Evolutionary conservation across 2,329 filamentous ascomycete genomes (phyloP).

Genomic region (Fusarium euwallaceae): DNA sequence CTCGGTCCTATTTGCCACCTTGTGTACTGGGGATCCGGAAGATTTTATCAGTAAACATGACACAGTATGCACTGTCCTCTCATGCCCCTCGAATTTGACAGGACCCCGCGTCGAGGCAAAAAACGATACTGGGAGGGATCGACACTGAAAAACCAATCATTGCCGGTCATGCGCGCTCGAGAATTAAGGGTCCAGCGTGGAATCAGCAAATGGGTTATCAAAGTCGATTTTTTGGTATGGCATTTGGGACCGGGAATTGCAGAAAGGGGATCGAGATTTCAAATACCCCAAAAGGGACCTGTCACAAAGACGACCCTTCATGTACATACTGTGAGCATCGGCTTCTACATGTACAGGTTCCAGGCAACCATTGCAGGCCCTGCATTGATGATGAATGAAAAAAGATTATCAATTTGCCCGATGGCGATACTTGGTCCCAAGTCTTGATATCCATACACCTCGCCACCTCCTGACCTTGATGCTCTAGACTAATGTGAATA

Average conservation of each 20-base stretch:
- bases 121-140: constrained; percentile 11
- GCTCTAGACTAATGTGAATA: not conserved
- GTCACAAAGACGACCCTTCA: not conserved
- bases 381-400: not conserved
- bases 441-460: not conserved
- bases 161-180: not conserved
- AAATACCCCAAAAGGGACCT: not conserved
- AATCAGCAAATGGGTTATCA: constrained; percentile 7
- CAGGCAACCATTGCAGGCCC: not conserved
- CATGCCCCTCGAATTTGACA: not conserved
- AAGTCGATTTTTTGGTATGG: constrained; percentile 6
- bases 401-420: constrained; percentile 5
- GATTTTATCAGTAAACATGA: not conserved
- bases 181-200: constrained; percentile 15
- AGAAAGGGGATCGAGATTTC: not conserved
- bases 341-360: not conserved
- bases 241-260: constrained; percentile 1
- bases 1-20: not conserved
- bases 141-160: constrained; percentile 12
- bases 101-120: constrained; percentile 3
- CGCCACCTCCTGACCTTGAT: not conserved
- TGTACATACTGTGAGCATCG: not conserved
- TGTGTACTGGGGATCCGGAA: not conserved
- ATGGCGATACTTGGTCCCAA: not conserved
- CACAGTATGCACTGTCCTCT: not conserved